Base-by-base conservation (phyloP, 2,329 filamentous ascomycete genomes). In the Colletotrichum higginsianum region DNA sequence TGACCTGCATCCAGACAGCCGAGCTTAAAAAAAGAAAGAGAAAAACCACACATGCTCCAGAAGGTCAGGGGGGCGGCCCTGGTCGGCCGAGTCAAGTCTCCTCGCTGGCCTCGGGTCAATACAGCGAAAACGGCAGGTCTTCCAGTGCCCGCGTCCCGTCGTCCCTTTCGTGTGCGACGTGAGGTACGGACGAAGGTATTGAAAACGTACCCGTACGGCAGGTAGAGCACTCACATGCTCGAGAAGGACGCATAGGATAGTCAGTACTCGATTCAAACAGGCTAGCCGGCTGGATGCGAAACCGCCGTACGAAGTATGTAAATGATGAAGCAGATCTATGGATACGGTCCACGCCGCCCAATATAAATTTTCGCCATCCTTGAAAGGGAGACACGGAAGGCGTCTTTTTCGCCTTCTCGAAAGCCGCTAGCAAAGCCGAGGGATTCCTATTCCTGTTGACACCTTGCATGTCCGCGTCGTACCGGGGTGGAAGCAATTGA, bases 1-100 rank as follows among this genome's bases (percentile, higher is more conserved):
- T 49, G 60, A 68, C 58, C 64, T 71, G 68, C 65, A 71, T 71
- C 65, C 58, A 71, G 69, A 71, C 69, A 71, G 53, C 69, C 69
- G 65, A 72, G 65, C 65, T 72, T 68, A 55, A 60, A 69, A 67
- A 68, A 68, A 55, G 65, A 61, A 50, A 49, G 53, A 55, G 58
- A 62, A 62, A 46, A 64, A 55, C 18, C 23, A 63, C 53, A 72
- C 52, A 55, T 65, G 69, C 65, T 61, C 52, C 46, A 23, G 46
- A 44, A 26, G 21, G 55, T 8, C 56, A 60, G 62, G 69, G 69
- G 65, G 68, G 69, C 56, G 57, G 57, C 64, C 15, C 40, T 26
- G 40, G 63, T 58, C 49, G 46, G 69, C 65, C 69, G 69, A 72
- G 69, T 68, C 69, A 72, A 67, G 69, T 35, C 30, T 50, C 52